Evolutionary conservation across 2,329 filamentous ascomycete species (phyloP).

Genomic region (Cercospora berteroae): DNA sequence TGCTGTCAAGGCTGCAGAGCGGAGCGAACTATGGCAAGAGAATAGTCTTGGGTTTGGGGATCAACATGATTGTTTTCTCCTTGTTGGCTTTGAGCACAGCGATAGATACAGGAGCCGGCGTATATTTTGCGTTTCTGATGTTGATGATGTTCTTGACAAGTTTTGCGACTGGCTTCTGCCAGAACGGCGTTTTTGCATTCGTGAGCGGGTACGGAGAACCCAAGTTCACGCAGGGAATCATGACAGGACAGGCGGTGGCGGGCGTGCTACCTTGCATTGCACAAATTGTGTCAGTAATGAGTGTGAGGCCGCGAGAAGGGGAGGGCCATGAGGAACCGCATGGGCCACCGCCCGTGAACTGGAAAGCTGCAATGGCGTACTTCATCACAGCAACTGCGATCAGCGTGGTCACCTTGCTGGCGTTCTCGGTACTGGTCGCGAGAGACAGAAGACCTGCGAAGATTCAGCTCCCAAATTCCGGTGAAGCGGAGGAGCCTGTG

Average conservation of each 20-base stretch:
- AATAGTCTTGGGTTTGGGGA: slow-evolving; percentile 71
- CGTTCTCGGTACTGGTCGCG: slow-evolving; percentile 71
- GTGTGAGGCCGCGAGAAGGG: background rate
- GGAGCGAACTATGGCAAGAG: slow-evolving; percentile 84
- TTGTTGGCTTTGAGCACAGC: slow-evolving; percentile 78
- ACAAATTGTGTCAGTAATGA: slow-evolving; percentile 78
- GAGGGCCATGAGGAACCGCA: slow-evolving; percentile 16
- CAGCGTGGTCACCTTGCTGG: slow-evolving; percentile 65
- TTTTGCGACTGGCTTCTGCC: slow-evolving; percentile 77
- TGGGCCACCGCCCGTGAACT: slow-evolving; percentile 47
- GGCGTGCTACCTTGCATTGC: slow-evolving; percentile 85
- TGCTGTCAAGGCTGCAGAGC: slow-evolving; percentile 77
- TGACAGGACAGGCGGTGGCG: slow-evolving; percentile 89
- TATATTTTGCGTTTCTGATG: slow-evolving; percentile 80
- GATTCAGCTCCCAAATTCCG: slow-evolving; percentile 13
- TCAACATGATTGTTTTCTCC: slow-evolving; percentile 75
- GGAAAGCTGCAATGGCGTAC: slow-evolving; percentile 79
- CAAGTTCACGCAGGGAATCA: slow-evolving; percentile 93
- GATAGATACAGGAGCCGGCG: slow-evolving; percentile 59
- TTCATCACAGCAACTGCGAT: slow-evolving; percentile 84
- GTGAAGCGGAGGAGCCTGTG: slow-evolving; percentile 7
- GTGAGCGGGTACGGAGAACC: slow-evolving; percentile 78
- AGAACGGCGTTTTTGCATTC: slow-evolving; percentile 93
- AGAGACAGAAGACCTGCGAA: slow-evolving; percentile 28
- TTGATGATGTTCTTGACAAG: slow-evolving; percentile 77